Percentiles rank a stretch among this genome's conserved stretches.
Evolutionary conservation across 2,329 filamentous ascomycete genomes (phyloP).

Genomic region (Sphaerulina musiva): DNA sequence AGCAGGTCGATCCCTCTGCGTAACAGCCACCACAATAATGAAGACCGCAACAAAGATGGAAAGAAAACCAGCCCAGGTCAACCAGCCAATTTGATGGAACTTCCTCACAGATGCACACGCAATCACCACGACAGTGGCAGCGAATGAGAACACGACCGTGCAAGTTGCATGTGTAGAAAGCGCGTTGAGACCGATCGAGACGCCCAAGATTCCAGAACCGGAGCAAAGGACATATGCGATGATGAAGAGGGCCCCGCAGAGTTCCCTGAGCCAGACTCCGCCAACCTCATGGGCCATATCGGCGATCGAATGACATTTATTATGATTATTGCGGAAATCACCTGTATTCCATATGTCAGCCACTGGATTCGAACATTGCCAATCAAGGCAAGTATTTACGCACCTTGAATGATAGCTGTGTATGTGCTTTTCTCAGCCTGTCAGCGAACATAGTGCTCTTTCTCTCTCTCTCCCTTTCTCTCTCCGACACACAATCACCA

Average conservation of each 20-base stretch:
- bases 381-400: neutral
- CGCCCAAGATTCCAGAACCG: constrained; percentile 52
- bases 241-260: constrained; percentile 52
- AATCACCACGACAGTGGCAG: constrained; percentile 48
- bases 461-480: no score
- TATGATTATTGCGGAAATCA: constrained; percentile 47
- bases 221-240: constrained; percentile 53
- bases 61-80: constrained; percentile 55
- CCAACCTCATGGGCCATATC: constrained; percentile 56
- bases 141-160: constrained; percentile 43
- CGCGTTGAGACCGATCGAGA: constrained; percentile 55
- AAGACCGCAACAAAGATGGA: constrained; percentile 50
- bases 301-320: constrained; percentile 48
- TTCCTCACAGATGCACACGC: constrained; percentile 49
- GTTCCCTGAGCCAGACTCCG: constrained; percentile 46
- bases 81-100: constrained; percentile 55
- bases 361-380: neutral
- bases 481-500: neutral
- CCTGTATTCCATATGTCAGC: neutral
- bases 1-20: constrained; percentile 51
- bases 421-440: constrained; percentile 38
- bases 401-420: constrained; percentile 36
- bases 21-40: constrained; percentile 48
- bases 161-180: constrained; percentile 53
- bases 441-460: neutral